Evolutionary conservation across 768 basidiomycete genomes (phyloP).

Genomic region (Suillus spraguei): DNA sequence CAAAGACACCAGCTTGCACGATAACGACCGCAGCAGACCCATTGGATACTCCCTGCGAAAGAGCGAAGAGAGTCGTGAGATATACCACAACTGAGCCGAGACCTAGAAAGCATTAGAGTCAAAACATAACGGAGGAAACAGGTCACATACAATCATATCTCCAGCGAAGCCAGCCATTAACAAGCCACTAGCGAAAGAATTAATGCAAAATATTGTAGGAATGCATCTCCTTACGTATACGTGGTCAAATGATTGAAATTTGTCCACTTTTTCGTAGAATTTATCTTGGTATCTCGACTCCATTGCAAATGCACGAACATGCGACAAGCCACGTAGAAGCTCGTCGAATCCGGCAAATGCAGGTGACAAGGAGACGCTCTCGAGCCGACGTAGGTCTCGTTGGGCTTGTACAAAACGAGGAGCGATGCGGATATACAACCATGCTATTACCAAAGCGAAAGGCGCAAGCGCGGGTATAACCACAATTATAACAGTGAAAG

Average conservation of each 20-base stretch:
- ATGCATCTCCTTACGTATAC: slow-evolving; percentile 56
- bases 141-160: slow-evolving; percentile 65
- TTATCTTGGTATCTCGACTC: slow-evolving; percentile 64
- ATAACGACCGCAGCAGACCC: slow-evolving; percentile 75
- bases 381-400: slow-evolving; percentile 67
- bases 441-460: slow-evolving; percentile 67
- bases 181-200: slow-evolving; percentile 52
- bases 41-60: slow-evolving; percentile 55
- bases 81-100: slow-evolving; percentile 74
- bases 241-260: slow-evolving; percentile 73
- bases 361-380: slow-evolving; percentile 68
- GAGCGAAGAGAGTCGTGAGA: slow-evolving; percentile 66
- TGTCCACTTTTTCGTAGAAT: slow-evolving; percentile 63
- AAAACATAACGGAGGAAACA: neutral
- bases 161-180: slow-evolving; percentile 71
- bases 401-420: slow-evolving; percentile 62
- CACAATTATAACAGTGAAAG: slow-evolving; percentile 63
- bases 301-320: slow-evolving; percentile 74
- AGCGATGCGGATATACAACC: slow-evolving; percentile 66
- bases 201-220: neutral
- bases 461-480: slow-evolving; percentile 68
- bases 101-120: slow-evolving; percentile 35
- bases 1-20: slow-evolving; percentile 68
- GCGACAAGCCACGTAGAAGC: slow-evolving; percentile 62
- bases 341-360: slow-evolving; percentile 78